Base-by-base conservation (phyloP, 495 filamentous ascomycete genomes). In the Lepraria neglecta region DNA sequence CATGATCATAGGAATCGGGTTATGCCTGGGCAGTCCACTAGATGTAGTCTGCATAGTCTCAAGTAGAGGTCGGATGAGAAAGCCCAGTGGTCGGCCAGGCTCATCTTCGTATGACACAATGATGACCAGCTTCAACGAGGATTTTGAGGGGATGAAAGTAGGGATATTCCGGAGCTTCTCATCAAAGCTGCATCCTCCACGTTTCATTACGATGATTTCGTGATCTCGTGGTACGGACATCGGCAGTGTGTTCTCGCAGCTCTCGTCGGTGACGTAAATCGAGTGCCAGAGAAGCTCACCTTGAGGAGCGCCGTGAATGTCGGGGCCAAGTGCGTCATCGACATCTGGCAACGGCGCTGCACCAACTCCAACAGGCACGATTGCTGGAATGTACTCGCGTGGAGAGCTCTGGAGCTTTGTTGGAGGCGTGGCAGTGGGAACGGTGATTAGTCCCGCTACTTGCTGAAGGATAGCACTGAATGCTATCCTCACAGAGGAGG, bases 111-210 rank as follows among this genome's bases (percentile, higher is more conserved):
- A 84, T 4, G 87, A 90, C 4, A 97, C 85, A 0, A 97, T 72
- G 24, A 98, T 74, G 9, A 97, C 88, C 9, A 98, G 79, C 71
- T 95, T 88, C 11, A 96, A 73, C 0, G 82, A 74, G 11, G 65
- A 64, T 3, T 78, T 70, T 0, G 76, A 77, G 11, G 59, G 52
- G 2, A 84, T 74, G 69, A 82, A 91, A 11, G 84, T 82, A 14
- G 94, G 90, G 43, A 98, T 90, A 65, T 89, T 92, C 28, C 78
- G 78, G 0, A 97, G 76, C 68, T 98, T 98, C 38, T 87, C 77
- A 7, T 80, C 82, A 73, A 97, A 97, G 44, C 78, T 87, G 74
- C 94, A 98, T 3, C 83, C 85, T 21, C 94, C 94, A 24, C 94
- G 87, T 38, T 83, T 85, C 61, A 97, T 80, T 30, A 97, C 81